Percentiles rank a stretch among this genome's conserved stretches.
These are phyloP conservation scores for Juglanconis juglandina DNA, from an alignment of 2,329 filamentous ascomycete genomes.

Conservation along the genomic window DNA sequence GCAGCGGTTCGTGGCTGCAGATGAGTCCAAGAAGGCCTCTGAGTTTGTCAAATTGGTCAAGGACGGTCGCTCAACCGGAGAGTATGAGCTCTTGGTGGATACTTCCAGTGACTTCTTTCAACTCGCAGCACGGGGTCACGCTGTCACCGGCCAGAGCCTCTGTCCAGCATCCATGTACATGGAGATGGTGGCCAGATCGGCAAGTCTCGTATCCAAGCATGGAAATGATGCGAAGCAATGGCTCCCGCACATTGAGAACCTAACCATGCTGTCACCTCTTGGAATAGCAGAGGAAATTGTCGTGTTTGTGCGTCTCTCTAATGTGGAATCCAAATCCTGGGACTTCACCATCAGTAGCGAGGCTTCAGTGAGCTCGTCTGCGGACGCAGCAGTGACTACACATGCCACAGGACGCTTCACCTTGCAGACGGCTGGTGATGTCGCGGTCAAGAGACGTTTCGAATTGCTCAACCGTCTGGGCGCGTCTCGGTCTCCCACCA, in stretches of 20 bases:
- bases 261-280: background rate
- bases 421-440: background rate
- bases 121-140: conserved; percentile 22
- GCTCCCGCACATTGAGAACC: background rate
- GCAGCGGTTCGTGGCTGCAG: conserved; percentile 2
- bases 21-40: too few relatives aligned
- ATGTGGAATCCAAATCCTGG: background rate
- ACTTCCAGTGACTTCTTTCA: conserved; percentile 20
- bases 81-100: conserved; percentile 10
- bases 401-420: background rate
- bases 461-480: too few relatives aligned
- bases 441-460: background rate
- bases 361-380: too few relatives aligned
- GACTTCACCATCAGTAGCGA: background rate
- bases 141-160: conserved; percentile 23
- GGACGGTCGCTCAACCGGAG: too few relatives aligned
- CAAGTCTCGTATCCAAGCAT: background rate
- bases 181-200: conserved; percentile 23
- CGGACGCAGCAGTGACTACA: background rate
- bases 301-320: too few relatives aligned
- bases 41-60: too few relatives aligned
- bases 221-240: too few relatives aligned
- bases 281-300: too few relatives aligned
- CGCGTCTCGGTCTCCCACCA: too few relatives aligned
- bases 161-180: conserved; percentile 28